A percentile compares a stretch with the other conserved stretches of the same genome.
Conservation (phyloP, 2,329 filamentous ascomycete genomes). For the Clonostachys rhizophaga region DNA sequence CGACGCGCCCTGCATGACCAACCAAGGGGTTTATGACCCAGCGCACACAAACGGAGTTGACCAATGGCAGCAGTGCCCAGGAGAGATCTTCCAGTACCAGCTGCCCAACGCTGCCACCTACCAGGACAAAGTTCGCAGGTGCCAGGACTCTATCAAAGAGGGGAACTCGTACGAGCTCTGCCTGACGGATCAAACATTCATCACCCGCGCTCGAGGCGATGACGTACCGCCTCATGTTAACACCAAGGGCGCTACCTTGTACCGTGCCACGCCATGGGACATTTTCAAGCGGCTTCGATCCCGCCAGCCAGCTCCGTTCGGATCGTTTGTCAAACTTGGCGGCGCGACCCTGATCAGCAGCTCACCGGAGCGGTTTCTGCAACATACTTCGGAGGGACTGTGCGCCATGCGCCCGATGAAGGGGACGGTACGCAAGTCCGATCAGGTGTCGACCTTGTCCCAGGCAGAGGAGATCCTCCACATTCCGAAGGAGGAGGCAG, state of each 20-base stretch:
- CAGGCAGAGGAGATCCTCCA: conserved; percentile 6
- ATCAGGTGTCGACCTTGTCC: conserved; percentile 19
- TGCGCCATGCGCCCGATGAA: conserved; percentile 70
- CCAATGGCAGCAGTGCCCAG: not conserved
- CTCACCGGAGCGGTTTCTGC: conserved; percentile 61
- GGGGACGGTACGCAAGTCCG: conserved; percentile 60
- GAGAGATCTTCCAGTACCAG: not conserved
- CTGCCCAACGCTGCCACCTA: conserved; percentile 2
- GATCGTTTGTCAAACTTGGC: conserved; percentile 56
- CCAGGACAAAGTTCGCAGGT: conserved; percentile 6
- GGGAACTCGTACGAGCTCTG: conserved; percentile 10
- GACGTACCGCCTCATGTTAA: not conserved
- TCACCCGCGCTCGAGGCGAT: conserved; percentile 33
- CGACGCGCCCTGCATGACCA: not conserved
- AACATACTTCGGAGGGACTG: conserved; percentile 32
- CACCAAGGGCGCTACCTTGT: not conserved
- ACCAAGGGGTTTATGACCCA: too few species aligned
- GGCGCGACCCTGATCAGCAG: conserved; percentile 46
- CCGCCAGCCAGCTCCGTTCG: conserved; percentile 30
- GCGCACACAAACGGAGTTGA: too few species aligned
- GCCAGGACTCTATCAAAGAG: conserved; percentile 4
- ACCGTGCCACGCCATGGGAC: conserved; percentile 1
- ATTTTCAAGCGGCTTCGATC: conserved; percentile 7
- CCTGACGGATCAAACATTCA: conserved; percentile 23
- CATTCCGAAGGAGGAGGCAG: conserved; percentile 66